Base-by-base conservation (phyloP, 2,329 filamentous ascomycete genomes). In the Talaromyces sp. region DNA sequence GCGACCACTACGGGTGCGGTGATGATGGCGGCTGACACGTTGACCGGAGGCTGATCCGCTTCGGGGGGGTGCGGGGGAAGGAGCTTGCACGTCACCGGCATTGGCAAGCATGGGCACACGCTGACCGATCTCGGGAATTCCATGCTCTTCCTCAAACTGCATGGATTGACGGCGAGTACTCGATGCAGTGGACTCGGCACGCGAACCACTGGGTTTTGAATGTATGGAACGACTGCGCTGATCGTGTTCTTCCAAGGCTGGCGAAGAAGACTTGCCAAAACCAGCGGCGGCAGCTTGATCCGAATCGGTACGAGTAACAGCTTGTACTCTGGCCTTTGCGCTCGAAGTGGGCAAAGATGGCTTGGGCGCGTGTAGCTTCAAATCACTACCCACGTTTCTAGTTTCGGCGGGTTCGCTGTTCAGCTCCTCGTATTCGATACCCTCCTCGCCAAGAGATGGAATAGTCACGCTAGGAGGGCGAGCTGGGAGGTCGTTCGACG, bases 11-110 rank as follows among this genome's bases (percentile, higher is more conserved):
- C 86, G 87, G 78, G 87, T 92, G 68, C 92, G 88, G 62, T 84
- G 81, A 73, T 93, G 90, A 67, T 87, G 79, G 69, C 82, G 84
- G 67, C 83, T 82, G 70, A 78, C 69, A 67, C 77, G 74, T 8
- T 61, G 61, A 52, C 81, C 82, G 68, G 86, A 75, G 22, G 79
- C 74, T 57, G 75, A 73, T 57, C 76, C 72, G 66, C 78, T 81
- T 35, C 65, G 57, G 11, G 64, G 64, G 9, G 89, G 89, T 2
- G 88, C 86, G 1, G 93, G 93, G 2, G 93, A 95, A 2, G 95
- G 95, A 15, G 95, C 95, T 80, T 99, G 95, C 10, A 98, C 95
- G 75, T 98, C 94, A 67, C 95, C 95, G 50, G 95, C 91, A 75
- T 95, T 87, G 62, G 89, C 90, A 74, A 95, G 90, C 91, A 99